Evolutionary conservation across 306 rosid genomes (phyloP), one percentile per base, ranked within the genome.

Genomic region (Benincasa hispida): DNA sequence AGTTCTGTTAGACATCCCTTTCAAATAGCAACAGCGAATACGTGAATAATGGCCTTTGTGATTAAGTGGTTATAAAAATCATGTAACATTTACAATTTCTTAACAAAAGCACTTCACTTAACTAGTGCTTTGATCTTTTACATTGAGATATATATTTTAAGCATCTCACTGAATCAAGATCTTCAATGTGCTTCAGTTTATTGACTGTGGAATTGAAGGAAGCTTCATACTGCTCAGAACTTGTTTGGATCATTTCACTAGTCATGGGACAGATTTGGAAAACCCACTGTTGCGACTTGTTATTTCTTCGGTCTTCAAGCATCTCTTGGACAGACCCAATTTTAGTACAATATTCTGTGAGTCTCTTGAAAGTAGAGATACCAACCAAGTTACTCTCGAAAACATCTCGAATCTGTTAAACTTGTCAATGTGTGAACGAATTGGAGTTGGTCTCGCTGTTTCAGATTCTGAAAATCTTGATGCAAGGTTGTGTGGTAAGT

Each of bases 401-500:
- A 83, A 81, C 63, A 82, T 95, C 73, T 87, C 91, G 37, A 81
- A 80, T 81, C 88, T 84, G 76, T 81, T 92, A 19, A 86, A 86
- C 62, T 83, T 95, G 78, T 87, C 97, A 63, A 80, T 84, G 25
- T 76, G 87, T 82, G 98, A 95, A 82, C 92, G 86, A 81, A 87
- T 92, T 85, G 83, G 83, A 70, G 22, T 90, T 79, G 90, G 98
- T 84, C 98, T 95, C 72, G 93, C 99, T 28, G 81, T 95, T 80
- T 88, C 93, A 42, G 97, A 92, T 81, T 92, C 97, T 76, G 98
- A 95, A 85, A 89, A 88, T 84, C 81, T 79, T 5, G 97, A 95
- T 39, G 78, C 82, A 80, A 88, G 96, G 82, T 79, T 80, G 63
- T 85, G 88, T 58, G 96, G 99, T 95, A 82, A 83, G 89, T 75